Conservation (phyloP, 768 basidiomycete species). For the Multifurca ochricompacta region DNA sequence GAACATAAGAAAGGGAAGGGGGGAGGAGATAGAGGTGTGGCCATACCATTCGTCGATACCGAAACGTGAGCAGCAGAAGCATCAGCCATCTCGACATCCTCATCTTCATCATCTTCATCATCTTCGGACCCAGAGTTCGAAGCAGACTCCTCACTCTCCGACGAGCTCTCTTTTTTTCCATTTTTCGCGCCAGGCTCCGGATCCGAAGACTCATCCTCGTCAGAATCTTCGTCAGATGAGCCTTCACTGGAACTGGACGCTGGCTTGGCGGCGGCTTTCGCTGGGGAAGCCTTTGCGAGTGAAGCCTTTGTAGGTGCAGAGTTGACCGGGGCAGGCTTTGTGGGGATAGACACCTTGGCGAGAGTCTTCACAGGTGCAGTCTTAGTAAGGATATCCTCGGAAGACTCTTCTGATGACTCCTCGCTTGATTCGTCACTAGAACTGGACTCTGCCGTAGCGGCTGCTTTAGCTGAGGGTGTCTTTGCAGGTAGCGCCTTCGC, state of each 20-base stretch:
- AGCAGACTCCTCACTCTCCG: constrained; percentile 23
- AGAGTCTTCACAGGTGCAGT: constrained; percentile 4
- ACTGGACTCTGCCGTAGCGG: constrained; percentile 1
- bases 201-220: constrained; percentile 26
- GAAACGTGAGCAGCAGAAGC: constrained; percentile 29
- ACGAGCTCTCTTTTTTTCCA: constrained; percentile 24
- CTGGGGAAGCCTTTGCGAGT: neutral
- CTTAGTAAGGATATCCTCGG: constrained; percentile 2
- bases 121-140: constrained; percentile 26
- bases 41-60: constrained; percentile 19
- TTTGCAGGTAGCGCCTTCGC: constrained; percentile 27
- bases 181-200: constrained; percentile 27
- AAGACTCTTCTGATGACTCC: constrained; percentile 16
- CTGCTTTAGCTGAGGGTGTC: constrained; percentile 22
- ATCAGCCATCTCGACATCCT: constrained; percentile 56
- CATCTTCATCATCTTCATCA: constrained; percentile 36
- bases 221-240: constrained; percentile 25
- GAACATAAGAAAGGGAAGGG: constrained; percentile 1
- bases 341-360: neutral
- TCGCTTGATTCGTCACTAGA: constrained; percentile 18
- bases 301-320: neutral
- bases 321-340: constrained; percentile 5
- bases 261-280: neutral
- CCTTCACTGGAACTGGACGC: constrained; percentile 14
- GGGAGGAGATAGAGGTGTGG: constrained; percentile 1